phyloP scores from a whole-genome alignment of 176 grass and related monocot species.

The Neostapfia colusana region DNA sequence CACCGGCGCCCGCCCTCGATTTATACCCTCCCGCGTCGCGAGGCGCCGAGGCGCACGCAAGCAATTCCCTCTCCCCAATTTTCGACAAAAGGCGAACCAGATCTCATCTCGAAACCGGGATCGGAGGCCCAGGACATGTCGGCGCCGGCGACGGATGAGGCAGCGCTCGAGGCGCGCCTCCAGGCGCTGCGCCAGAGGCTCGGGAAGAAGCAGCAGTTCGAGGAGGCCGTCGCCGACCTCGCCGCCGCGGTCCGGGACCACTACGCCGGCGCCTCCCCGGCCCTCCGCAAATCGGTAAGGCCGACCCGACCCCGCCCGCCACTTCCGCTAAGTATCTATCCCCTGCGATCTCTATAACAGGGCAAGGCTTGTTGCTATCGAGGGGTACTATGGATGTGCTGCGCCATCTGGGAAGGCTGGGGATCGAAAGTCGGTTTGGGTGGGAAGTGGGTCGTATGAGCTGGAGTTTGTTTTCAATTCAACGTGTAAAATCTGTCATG shows the following conservation, averaged over 20 bases:
- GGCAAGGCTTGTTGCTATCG: neutral
- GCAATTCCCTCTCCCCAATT: neutral
- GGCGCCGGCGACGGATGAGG: conserved; percentile 39
- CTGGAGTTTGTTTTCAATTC: neutral
- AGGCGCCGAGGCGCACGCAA: neutral
- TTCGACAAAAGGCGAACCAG: too few species aligned
- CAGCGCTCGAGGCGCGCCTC: conserved; percentile 50
- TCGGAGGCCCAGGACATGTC: conserved; percentile 29
- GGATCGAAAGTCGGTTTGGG: neutral
- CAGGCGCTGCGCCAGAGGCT: conserved; percentile 67
- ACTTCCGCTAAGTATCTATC: neutral
- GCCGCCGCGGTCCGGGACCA: conserved; percentile 46
- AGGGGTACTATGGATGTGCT: neutral
- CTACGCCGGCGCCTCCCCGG: conserved; percentile 53
- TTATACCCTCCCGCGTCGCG: conserved; percentile 38
- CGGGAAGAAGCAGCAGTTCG: conserved; percentile 81
- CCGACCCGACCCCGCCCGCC: neutral
- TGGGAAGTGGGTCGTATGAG: neutral
- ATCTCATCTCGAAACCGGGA: neutral
- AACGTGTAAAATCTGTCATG: neutral
- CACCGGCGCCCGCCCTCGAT: neutral
- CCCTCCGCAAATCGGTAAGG: conserved; percentile 70
- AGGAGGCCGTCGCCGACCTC: conserved; percentile 68
- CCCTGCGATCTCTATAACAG: too few species aligned
- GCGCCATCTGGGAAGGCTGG: neutral